A percentile compares a stretch with the other conserved stretches of the same genome.
These are phyloP conservation scores for Tylopilus microsporus DNA, from an alignment of 1,284 basidiomycete genomes.

Conservation along the genomic window DNA sequence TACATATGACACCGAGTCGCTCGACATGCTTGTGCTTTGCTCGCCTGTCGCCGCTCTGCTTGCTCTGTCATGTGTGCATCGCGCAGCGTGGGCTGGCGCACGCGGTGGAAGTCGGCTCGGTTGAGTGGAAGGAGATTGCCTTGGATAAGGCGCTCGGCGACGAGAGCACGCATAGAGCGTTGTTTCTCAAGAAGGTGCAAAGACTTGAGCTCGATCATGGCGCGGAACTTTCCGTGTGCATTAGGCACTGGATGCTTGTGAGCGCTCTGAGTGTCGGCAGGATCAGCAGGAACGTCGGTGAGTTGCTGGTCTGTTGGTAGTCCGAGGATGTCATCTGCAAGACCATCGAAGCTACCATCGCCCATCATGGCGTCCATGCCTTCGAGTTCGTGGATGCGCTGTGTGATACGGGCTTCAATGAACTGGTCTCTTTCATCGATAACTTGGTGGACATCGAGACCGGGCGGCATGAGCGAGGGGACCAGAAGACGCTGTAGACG, in stretches of 20 bases:
- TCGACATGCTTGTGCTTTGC: conserved; percentile 68
- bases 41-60: conserved; percentile 78
- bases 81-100: conserved; percentile 82
- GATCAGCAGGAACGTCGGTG: neutral
- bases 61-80: conserved; percentile 90
- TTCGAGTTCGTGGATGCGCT: conserved; percentile 89
- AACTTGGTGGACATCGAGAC: conserved; percentile 88
- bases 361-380: conserved; percentile 78
- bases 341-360: conserved; percentile 63
- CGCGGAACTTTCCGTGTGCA: conserved; percentile 78
- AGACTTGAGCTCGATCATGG: conserved; percentile 91
- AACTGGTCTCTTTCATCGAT: conserved; percentile 89
- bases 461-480: conserved; percentile 87
- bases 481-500: conserved; percentile 79
- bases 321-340: conserved; percentile 44
- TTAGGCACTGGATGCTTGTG: conserved; percentile 48
- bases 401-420: conserved; percentile 84
- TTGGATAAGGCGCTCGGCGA: conserved; percentile 85
- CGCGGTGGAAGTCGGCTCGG: conserved; percentile 85
- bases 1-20: conserved; percentile 84
- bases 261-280: neutral
- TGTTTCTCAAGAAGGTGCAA: conserved; percentile 83
- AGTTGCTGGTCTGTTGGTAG: conserved; percentile 44
- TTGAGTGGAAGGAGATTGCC: conserved; percentile 85
- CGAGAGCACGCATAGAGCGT: conserved; percentile 65